Evolutionary conservation across 768 basidiomycete species (phyloP).

Genomic region (Rhodotorula toruloides): DNA sequence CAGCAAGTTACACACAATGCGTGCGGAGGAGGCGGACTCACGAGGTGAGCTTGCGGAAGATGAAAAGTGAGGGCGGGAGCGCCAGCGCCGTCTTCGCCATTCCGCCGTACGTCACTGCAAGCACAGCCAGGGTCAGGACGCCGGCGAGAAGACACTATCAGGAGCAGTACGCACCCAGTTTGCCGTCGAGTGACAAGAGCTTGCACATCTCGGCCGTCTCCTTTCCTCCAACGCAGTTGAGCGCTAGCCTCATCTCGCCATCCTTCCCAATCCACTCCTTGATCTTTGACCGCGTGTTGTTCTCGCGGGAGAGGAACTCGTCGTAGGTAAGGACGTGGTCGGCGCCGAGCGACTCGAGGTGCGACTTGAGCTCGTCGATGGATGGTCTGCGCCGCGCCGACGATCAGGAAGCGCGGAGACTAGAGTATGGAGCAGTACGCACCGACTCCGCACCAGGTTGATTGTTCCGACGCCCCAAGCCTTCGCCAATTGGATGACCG

Average conservation of each 20-base stretch:
- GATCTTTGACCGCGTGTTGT: conserved; percentile 54
- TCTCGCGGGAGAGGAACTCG: conserved; percentile 56
- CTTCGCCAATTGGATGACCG: conserved; percentile 56
- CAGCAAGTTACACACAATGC: not conserved
- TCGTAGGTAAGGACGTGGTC: conserved; percentile 73
- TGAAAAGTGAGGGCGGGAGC: conserved; percentile 70
- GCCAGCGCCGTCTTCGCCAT: conserved; percentile 80
- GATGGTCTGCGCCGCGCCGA: conserved; percentile 51
- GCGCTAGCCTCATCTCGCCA: conserved; percentile 56
- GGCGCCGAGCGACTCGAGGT: conserved; percentile 62
- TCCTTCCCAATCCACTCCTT: conserved; percentile 60
- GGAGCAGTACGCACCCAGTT: conserved; percentile 19
- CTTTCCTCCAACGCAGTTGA: conserved; percentile 63
- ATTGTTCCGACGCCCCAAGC: conserved; percentile 66
- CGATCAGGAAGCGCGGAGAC: not conserved
- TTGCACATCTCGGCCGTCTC: conserved; percentile 65
- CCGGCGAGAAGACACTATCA: not conserved
- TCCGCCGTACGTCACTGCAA: conserved; percentile 68
- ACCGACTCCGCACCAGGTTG: conserved; percentile 74
- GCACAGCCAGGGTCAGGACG: not conserved
- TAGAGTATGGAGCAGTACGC: conserved; percentile 34
- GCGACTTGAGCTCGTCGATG: conserved; percentile 53
- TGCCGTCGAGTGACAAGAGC: conserved; percentile 53
- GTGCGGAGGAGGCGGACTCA: conserved; percentile 70
- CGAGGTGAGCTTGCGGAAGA: conserved; percentile 73